These are phyloP conservation scores for Mycena belliarum DNA, from an alignment of 768 basidiomycete species.

Conservation along the genomic window DNA sequence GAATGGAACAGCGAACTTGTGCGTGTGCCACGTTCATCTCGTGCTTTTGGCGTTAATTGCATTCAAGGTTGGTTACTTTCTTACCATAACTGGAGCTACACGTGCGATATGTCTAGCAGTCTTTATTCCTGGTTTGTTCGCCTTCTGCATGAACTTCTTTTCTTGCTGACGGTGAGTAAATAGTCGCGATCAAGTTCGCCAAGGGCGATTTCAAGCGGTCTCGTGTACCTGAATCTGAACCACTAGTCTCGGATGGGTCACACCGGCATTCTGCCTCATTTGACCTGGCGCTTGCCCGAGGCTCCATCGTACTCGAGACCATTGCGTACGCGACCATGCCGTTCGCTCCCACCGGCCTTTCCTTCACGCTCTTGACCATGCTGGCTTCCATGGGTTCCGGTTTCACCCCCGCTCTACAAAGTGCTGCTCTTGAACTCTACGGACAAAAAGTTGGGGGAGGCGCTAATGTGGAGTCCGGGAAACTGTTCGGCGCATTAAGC, in stretches of 20 bases:
- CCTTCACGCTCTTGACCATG: constrained; percentile 43
- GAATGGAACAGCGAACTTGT: constrained; percentile 50
- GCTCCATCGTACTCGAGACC: constrained; percentile 50
- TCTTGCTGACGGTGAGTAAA: not conserved
- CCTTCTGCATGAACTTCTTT: not conserved
- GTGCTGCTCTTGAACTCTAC: constrained; percentile 56
- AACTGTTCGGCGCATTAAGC: constrained; percentile 63
- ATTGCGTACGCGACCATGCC: constrained; percentile 42
- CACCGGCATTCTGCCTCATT: constrained; percentile 36
- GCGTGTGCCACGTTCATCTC: constrained; percentile 3
- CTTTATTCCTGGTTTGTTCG: constrained; percentile 46
- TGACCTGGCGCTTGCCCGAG: constrained; percentile 54
- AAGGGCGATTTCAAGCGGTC: constrained; percentile 20
- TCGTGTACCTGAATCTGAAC: constrained; percentile 15
- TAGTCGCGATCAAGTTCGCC: constrained; percentile 44
- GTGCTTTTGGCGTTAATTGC: not conserved
- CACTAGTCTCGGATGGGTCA: constrained; percentile 7
- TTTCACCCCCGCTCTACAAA: constrained; percentile 51
- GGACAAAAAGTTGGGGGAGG: constrained; percentile 33
- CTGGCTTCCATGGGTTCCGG: constrained; percentile 48
- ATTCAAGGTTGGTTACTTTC: constrained; percentile 49
- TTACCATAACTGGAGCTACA: constrained; percentile 38
- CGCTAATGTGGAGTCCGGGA: constrained; percentile 32
- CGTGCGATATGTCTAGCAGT: constrained; percentile 44
- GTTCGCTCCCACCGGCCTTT: constrained; percentile 34